Base-by-base conservation (phyloP, 805 yeast species). In the Kuraishia cidri region DNA sequence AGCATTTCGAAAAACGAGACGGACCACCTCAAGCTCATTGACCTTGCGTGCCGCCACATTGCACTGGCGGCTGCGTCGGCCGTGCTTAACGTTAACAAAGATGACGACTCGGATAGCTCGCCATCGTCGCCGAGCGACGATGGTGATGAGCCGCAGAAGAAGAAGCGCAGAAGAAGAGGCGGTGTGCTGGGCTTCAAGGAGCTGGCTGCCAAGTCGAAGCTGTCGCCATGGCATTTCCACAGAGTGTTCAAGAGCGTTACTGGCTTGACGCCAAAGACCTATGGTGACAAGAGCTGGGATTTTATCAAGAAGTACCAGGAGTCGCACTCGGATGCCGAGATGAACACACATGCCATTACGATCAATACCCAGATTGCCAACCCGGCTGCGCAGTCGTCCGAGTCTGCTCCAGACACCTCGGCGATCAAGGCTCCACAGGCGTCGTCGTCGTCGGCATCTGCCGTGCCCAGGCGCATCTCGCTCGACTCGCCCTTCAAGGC, bases 201-300 rank as follows among this genome's bases (percentile, higher is more conserved):
- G 52, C 66, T 86, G 48, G 95, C 95, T 6, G 77, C 84, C 14
- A 81, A 85, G 49, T 78, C 87, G 7, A 80, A 80, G 43, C 66
- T 86, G 37, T 73, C 85, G 8, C 92, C 95, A 17, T 86, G 95
- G 95, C 95, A 86, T 56, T 86, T 86, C 56, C 95, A 86, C 62
- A 64, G 95, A 32, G 94, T 86, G 16, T 86, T 86, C 64, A 80
- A 86, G 55, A 72, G 79, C 35, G 83, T 85, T 39, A 82, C 94
- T 4, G 90, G 94, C 2, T 67, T 84, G 37, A 85, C 95, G 1
- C 94, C 94, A 16, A 83, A 85, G 60, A 79, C 84, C 5, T 85
- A 85, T 47, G 95, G 95, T 32, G 94, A 85, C 48, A 75, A 77
- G 40, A 82, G 94, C 50, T 79, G 74, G 64, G 78, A 72, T 40